Evolutionary conservation across 106 monocot genomes (phyloP).

Genomic region (Cymbidium sinense): DNA sequence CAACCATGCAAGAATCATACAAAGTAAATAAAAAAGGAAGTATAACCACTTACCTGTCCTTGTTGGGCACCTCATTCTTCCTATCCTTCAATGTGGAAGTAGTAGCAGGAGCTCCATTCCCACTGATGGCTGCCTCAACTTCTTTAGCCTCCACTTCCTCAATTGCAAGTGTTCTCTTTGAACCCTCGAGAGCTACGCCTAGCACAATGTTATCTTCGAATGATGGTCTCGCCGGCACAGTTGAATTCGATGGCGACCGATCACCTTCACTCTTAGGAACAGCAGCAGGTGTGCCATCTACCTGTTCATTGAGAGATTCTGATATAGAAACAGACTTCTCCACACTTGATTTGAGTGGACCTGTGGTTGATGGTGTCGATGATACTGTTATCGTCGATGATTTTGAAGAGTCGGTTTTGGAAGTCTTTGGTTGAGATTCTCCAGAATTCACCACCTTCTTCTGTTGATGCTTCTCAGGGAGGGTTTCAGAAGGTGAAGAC

Average conservation of each 20-base stretch:
- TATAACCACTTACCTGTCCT: not conserved
- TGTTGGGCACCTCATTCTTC: slow-evolving; percentile 14
- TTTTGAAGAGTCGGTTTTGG: slow-evolving; percentile 11
- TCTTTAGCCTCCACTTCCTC: slow-evolving; percentile 49
- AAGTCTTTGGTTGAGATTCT: slow-evolving; percentile 15
- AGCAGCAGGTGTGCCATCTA: not conserved
- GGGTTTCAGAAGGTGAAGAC: slow-evolving; percentile 16
- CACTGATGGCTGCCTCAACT: slow-evolving; percentile 20
- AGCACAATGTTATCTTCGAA: slow-evolving; percentile 68
- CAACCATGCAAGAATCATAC: no score
- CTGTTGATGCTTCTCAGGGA: slow-evolving; percentile 33
- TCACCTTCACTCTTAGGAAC: slow-evolving; percentile 24
- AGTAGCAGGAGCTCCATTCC: slow-evolving; percentile 28
- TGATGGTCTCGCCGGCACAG: slow-evolving; percentile 16
- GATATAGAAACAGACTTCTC: not conserved
- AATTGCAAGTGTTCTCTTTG: slow-evolving; percentile 56
- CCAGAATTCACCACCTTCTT: slow-evolving; percentile 22
- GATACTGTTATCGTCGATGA: not conserved
- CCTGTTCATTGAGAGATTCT: not conserved
- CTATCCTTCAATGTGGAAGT: slow-evolving; percentile 35
- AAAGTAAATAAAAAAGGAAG: no score
- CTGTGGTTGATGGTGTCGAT: no score
- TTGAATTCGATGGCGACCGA: slow-evolving; percentile 11
- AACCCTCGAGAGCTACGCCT: slow-evolving; percentile 57
- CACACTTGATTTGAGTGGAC: slow-evolving; percentile 5